These are phyloP conservation scores for Leucaena leucocephala DNA, from an alignment of 306 rosid species.

Conservation along the genomic window DNA sequence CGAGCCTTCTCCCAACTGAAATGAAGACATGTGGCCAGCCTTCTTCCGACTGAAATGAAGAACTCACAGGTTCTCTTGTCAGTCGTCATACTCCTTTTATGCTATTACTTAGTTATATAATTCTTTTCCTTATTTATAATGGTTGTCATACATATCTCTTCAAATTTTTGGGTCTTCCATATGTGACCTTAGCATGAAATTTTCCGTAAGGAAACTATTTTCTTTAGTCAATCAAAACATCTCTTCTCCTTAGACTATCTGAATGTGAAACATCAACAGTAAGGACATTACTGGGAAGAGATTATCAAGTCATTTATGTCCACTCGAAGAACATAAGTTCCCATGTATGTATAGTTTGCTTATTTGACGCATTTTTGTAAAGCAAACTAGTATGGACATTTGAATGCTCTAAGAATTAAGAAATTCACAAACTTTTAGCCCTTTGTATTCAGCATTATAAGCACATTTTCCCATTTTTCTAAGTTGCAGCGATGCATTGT, in stretches of 20 bases:
- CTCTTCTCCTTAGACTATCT: not conserved
- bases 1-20: conserved; percentile 23
- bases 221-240: conserved; percentile 27
- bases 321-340: not conserved
- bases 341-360: conserved; percentile 4
- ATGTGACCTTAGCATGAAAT: not conserved
- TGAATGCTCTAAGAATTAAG: not conserved
- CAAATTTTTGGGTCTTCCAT: not conserved
- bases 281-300: not conserved
- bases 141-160: conserved; percentile 3
- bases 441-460: conserved; percentile 12
- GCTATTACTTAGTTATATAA: not conserved
- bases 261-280: not conserved
- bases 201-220: not conserved
- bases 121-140: not conserved
- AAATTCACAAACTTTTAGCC: not conserved
- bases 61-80: conserved; percentile 30
- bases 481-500: not conserved
- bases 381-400: conserved; percentile 18
- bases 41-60: conserved; percentile 34
- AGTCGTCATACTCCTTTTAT: not conserved
- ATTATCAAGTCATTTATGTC: not conserved
- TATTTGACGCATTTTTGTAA: conserved; percentile 8
- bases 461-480: conserved; percentile 18
- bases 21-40: conserved; percentile 17